Evolutionary conservation across 2,329 filamentous ascomycete genomes (phyloP).

Genomic region (Cytospora schulzeri): DNA sequence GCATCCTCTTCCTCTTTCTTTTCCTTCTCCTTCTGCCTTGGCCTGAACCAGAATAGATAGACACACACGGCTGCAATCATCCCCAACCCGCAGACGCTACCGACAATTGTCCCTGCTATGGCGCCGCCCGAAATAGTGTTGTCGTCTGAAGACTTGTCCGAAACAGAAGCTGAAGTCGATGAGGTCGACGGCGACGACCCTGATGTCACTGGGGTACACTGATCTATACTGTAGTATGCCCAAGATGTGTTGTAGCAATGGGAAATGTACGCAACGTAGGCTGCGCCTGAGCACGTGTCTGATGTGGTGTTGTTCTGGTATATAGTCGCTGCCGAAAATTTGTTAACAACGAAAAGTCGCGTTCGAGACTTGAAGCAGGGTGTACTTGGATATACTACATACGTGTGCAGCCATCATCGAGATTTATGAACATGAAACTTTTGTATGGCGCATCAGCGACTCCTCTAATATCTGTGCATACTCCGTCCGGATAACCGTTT

Average conservation of each 20-base stretch:
- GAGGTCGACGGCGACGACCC: background rate
- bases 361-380: background rate
- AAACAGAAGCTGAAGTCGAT: background rate
- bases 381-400: background rate
- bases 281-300: constrained; percentile 9
- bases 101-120: constrained; percentile 17
- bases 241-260: constrained; percentile 19
- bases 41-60: constrained; percentile 23
- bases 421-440: constrained; percentile 19
- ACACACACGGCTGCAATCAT: constrained; percentile 17
- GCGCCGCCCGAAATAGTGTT: constrained; percentile 7
- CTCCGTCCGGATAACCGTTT: constrained; percentile 19
- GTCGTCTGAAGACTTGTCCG: background rate
- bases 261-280: background rate
- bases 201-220: background rate
- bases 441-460: constrained; percentile 1
- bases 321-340: constrained; percentile 6
- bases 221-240: constrained; percentile 20
- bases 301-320: constrained; percentile 2
- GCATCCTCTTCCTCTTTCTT: constrained; percentile 11
- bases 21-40: constrained; percentile 13
- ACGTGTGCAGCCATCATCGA: constrained; percentile 19
- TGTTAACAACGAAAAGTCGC: background rate
- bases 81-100: constrained; percentile 16
- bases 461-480: constrained; percentile 12